These are phyloP conservation scores for Xylaria flabelliformis DNA, from an alignment of 495 filamentous ascomycete genomes.

Conservation along the genomic window DNA sequence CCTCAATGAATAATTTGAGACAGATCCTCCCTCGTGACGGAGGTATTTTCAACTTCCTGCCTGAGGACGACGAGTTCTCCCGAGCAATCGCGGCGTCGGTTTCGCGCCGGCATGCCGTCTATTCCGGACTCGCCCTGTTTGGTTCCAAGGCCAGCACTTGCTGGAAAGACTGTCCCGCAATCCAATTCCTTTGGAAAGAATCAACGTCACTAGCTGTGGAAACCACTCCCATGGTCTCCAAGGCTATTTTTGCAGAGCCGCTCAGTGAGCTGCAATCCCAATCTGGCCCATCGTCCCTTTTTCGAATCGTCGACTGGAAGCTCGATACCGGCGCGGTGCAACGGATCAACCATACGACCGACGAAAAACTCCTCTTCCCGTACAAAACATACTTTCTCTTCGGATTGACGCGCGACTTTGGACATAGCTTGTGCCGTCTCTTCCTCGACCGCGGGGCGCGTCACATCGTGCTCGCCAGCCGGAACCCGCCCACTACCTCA, in stretches of 20 bases:
- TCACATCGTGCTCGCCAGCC: constrained; percentile 62
- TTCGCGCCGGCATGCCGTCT: constrained; percentile 37
- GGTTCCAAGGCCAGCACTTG: not conserved
- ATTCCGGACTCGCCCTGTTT: constrained; percentile 25
- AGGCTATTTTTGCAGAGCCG: not conserved
- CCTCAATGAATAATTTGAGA: constrained; percentile 37
- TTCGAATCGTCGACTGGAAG: constrained; percentile 50
- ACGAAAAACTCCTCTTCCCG: constrained; percentile 37
- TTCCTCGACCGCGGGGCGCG: constrained; percentile 62
- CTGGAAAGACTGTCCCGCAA: not conserved
- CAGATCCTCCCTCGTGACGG: constrained; percentile 33
- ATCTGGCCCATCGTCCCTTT: constrained; percentile 11
- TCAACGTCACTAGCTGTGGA: constrained; percentile 34
- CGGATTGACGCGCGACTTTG: constrained; percentile 64
- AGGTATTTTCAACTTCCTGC: constrained; percentile 43
- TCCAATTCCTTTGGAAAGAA: constrained; percentile 31
- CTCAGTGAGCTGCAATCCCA: constrained; percentile 31
- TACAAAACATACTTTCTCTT: constrained; percentile 63
- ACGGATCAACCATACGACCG: constrained; percentile 29
- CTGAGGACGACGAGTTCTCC: constrained; percentile 33
- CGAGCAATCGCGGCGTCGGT: constrained; percentile 31
- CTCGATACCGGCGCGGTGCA: constrained; percentile 36
- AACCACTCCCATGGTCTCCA: not conserved
- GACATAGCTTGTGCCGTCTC: constrained; percentile 63
- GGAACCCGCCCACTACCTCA: constrained; percentile 55